Evolutionary conservation across 352 stramenopile species (phyloP).

Genomic region (Phytopythium oedochilum): DNA sequence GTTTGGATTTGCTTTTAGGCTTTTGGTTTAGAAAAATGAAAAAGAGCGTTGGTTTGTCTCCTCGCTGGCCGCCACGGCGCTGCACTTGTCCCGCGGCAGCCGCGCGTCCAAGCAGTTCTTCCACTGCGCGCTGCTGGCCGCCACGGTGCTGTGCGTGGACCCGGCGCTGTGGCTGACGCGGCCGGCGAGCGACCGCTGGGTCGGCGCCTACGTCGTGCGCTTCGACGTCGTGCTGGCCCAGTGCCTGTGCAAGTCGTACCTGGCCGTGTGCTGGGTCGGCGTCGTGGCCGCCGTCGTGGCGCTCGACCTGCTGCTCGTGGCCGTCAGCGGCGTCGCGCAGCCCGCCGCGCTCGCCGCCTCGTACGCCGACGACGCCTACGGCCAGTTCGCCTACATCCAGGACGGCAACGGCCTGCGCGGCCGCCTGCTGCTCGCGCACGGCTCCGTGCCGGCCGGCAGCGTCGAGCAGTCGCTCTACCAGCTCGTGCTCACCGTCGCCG

Average conservation of each 20-base stretch:
- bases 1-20: constrained; percentile 3
- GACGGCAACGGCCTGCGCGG: constrained; percentile 35
- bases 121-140: constrained; percentile 62
- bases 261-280: constrained; percentile 75
- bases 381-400: constrained; percentile 62
- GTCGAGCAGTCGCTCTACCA: constrained; percentile 80
- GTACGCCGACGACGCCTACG: constrained; percentile 48
- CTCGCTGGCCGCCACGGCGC: no score
- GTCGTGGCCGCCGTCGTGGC: constrained; percentile 54
- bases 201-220: constrained; percentile 56
- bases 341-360: constrained; percentile 43
- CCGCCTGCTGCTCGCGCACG: constrained; percentile 63
- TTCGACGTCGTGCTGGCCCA: constrained; percentile 68
- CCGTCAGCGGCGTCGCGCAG: constrained; percentile 56
- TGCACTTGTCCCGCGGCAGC: constrained; percentile 57
- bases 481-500: constrained; percentile 74
- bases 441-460: constrained; percentile 56
- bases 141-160: constrained; percentile 61
- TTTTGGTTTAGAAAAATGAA: not conserved
- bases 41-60: no score
- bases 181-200: constrained; percentile 57
- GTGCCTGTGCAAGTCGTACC: constrained; percentile 75
- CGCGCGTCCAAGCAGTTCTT: constrained; percentile 58
- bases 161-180: constrained; percentile 54
- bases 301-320: constrained; percentile 45